Base-by-base conservation (phyloP, 2,329 filamentous ascomycete species). In the Claviceps fusiformis region DNA sequence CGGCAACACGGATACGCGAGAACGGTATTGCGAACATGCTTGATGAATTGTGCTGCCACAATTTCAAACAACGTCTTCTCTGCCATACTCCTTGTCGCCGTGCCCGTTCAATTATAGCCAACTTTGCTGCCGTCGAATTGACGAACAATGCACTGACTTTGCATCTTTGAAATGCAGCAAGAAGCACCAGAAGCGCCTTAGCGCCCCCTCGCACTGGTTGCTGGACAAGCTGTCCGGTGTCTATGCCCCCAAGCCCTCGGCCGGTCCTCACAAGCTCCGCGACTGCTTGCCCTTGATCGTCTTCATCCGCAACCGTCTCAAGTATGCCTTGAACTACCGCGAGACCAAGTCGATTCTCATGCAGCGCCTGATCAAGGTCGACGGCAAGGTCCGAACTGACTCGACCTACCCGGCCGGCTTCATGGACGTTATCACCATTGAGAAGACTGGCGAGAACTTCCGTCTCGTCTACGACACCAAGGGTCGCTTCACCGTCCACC, bases 361-460 rank as follows among this genome's bases (percentile, higher is more conserved):
- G 91, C 93, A 98, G 85, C 92, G 93, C 75, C 87, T 97, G 68
- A 83, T 98, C 87, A 96, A 97, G 87, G 93, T 98, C 72, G 93
- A 98, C 75, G 87, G 86, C 82, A 98, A 98, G 83, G 90, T 98
- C 79, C 92, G 93, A 80, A 98, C 93, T 76, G 93, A 98, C 79
- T 80, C 83, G 70, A 98, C 91, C 79, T 98, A 88, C 86, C 93
- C 93, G 68, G 81, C 93, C 65, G 93, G 93, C 70, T 96, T 95
- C 85, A 97, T 97, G 93, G 93, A 98, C 74, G 93, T 98, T 73
- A 96, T 98, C 81, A 81, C 82, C 71, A 95, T 98, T 74, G 93
- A 98, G 79, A 98, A 98, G 89, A 98, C 93, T 59, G 91, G 91
- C 85, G 93, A 98, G 86, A 88, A 95, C 87, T 98, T 98, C 89